Percentiles rank a stretch among this genome's conserved stretches.
Conservation (phyloP, 2,329 filamentous ascomycete genomes). For the Clonostachys chloroleuca region DNA sequence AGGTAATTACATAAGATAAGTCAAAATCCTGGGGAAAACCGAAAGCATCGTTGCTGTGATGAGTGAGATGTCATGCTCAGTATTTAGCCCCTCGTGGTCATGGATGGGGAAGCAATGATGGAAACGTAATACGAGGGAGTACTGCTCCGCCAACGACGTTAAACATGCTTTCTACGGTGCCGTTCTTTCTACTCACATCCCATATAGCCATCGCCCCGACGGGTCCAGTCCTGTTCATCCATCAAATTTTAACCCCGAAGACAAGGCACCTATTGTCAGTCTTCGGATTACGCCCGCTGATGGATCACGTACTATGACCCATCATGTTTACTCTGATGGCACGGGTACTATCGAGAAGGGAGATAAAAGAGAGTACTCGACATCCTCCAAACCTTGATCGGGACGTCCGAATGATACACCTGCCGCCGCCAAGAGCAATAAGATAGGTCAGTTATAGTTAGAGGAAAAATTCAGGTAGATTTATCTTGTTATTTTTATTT, state of each 20-base stretch:
- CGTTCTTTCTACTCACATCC: neutral
- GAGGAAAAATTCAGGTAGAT: no score
- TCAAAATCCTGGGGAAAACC: no score
- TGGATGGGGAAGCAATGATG: neutral
- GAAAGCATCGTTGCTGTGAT: no score
- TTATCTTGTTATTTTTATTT: no score
- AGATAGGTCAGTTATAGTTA: no score
- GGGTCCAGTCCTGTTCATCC: neutral
- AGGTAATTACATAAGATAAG: neutral
- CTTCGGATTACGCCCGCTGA: neutral
- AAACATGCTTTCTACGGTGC: neutral
- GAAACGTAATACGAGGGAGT: no score
- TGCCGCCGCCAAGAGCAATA: no score
- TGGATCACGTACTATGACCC: neutral
- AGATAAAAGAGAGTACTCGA: neutral
- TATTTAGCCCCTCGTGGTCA: no score
- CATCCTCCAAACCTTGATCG: no score
- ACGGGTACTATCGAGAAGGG: neutral
- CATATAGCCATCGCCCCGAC: neutral
- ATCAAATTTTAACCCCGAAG: neutral
- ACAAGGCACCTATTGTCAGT: neutral
- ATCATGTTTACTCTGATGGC: neutral
- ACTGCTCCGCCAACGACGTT: neutral
- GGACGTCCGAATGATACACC: no score
- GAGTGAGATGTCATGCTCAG: no score